Evolutionary conservation across 2,329 filamentous ascomycete species (phyloP), one percentile per base, ranked within the genome.

Genomic region (Colletotrichum sp.): DNA sequence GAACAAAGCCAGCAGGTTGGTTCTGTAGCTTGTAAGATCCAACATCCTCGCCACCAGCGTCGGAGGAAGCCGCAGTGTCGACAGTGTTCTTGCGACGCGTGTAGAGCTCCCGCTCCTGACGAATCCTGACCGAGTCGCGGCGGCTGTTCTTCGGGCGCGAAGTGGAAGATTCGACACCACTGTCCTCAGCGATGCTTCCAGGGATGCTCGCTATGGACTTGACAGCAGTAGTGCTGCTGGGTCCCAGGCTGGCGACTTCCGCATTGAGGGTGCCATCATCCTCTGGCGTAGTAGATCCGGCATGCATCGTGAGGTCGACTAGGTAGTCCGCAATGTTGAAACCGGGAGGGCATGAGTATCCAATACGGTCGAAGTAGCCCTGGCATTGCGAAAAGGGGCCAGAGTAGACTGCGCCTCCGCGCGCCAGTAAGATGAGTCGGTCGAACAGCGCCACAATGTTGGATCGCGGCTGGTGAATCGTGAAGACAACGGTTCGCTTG

Each of bases 321-420:
- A 99, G 91, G 82, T 98, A 99, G 83, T 99, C 97, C 6, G 97
- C 97, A 84, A 99, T 98, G 81, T 99, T 99, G 90, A 98, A 99
- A 3, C 98, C 98, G 28, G 96, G 94, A 13, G 97, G 97, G 82
- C 98, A 99, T 65, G 94, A 89, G 83, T 98, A 99, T 59, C 97
- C 98, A 77, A 98, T 93, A 63, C 92, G 90, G 81, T 98, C 95
- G 80, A 99, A 99, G 83, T 98, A 99, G 25, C 91, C 88, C 83
- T 99, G 97, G 82, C 97, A 99, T 78, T 93, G 93, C 2, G 91
- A 88, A 83, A 98, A 98, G 2, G 95, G 95, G 1, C 97, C 97
- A 5, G 97, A 98, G 84, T 98, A 99, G 9, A 99, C 97, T 2
- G 95, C 94, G 80, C 93, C 93, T 30, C 97, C 97, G 79, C 95